Conservation (phyloP, 805 yeast genomes). For the Starmerella powellii region DNA sequence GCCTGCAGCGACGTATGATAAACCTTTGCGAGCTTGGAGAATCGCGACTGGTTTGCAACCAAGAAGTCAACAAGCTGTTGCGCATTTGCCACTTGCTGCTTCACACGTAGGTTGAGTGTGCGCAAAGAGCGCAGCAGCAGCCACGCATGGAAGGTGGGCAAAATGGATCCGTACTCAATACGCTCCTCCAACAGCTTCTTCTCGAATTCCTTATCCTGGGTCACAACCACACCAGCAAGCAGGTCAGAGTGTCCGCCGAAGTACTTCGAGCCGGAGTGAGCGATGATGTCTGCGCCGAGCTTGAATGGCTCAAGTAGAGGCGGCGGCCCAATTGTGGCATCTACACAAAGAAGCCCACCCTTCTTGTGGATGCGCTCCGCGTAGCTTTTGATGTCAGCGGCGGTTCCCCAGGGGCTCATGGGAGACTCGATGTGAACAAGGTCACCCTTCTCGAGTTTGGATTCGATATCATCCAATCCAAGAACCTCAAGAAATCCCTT, state of each 20-base stretch:
- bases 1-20: constrained; percentile 64
- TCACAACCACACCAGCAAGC: constrained; percentile 71
- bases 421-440: constrained; percentile 62
- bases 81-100: constrained; percentile 57
- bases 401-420: constrained; percentile 67
- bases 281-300: constrained; percentile 77
- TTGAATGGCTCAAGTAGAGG: constrained; percentile 71
- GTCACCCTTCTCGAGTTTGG: constrained; percentile 51
- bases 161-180: constrained; percentile 75
- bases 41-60: constrained; percentile 25
- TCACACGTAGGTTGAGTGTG: constrained; percentile 70
- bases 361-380: constrained; percentile 53
- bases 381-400: constrained; percentile 47
- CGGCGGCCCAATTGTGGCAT: constrained; percentile 89
- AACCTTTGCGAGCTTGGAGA: constrained; percentile 55
- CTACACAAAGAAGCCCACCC: constrained; percentile 70
- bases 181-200: constrained; percentile 35
- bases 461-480: constrained; percentile 28
- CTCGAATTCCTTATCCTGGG: constrained; percentile 49
- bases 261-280: constrained; percentile 82
- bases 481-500: constrained; percentile 34
- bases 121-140: constrained; percentile 84
- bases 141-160: constrained; percentile 87
- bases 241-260: constrained; percentile 89
- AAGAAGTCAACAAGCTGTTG: constrained; percentile 57